These are phyloP conservation scores for Saprolegnia diclina DNA, from an alignment of 352 stramenopile genomes.

Conservation along the genomic window DNA sequence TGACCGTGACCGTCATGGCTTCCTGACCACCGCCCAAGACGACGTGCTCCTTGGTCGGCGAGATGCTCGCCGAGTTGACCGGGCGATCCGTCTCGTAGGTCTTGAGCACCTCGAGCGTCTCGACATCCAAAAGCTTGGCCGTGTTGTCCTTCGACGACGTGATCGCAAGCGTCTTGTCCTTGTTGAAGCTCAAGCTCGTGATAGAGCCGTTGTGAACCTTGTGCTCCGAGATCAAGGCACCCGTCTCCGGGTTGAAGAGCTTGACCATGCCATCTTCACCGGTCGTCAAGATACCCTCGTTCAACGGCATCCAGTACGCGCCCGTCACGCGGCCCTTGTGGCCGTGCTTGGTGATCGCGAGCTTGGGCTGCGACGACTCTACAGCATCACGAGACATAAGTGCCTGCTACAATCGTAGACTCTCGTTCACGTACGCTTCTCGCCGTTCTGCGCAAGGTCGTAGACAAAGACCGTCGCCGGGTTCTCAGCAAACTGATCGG, in stretches of 20 bases:
- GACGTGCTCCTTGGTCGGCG: constrained; percentile 93
- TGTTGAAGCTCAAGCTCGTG: constrained; percentile 94
- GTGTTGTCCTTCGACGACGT: constrained; percentile 97
- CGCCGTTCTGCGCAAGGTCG: constrained; percentile 58
- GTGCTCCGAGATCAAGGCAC: constrained; percentile 68
- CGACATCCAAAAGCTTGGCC: constrained; percentile 94
- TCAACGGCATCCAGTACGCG: constrained; percentile 80
- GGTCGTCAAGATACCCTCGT: constrained; percentile 84
- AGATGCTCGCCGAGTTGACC: constrained; percentile 98
- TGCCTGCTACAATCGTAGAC: not conserved
- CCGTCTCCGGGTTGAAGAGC: constrained; percentile 72
- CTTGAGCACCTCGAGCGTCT: constrained; percentile 95
- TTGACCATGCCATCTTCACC: constrained; percentile 75
- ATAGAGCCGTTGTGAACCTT: constrained; percentile 95
- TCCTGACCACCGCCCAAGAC: constrained; percentile 98
- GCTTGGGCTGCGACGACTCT: constrained; percentile 35
- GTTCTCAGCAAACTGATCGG: constrained; percentile 79
- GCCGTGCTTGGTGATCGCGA: constrained; percentile 74
- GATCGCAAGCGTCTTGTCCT: constrained; percentile 94
- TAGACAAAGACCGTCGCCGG: constrained; percentile 76
- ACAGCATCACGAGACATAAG: not conserved
- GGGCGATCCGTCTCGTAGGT: constrained; percentile 98
- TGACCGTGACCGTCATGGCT: constrained; percentile 97
- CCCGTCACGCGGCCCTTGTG: constrained; percentile 76
- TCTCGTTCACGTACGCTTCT: constrained; percentile 39